phyloP scores from a whole-genome alignment of 371 early-diverging fungal species.

The Mortierella sp. region DNA sequence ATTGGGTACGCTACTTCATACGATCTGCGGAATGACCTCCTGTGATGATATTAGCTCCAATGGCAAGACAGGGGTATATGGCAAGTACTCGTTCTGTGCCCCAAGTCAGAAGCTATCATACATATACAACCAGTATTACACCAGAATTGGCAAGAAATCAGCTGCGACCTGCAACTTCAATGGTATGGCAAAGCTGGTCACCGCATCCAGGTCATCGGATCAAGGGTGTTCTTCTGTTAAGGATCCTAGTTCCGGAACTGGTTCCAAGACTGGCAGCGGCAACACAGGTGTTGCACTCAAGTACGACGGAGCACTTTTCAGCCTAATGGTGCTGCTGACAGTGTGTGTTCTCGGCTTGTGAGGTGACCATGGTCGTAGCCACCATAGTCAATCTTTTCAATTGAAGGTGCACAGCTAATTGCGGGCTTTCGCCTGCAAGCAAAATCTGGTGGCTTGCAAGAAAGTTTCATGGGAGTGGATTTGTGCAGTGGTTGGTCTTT shows the following conservation, averaged over 20 bases:
- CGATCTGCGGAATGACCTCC: constrained; percentile 62
- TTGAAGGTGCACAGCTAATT: neutral
- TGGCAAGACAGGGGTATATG: constrained; percentile 65
- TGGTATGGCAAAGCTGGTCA: constrained; percentile 47
- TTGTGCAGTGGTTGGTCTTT: constrained; percentile 19
- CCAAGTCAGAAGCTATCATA: constrained; percentile 61
- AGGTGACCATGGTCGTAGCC: no score
- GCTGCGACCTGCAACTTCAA: constrained; percentile 52
- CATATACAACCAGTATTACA: constrained; percentile 53
- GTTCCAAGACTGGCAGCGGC: neutral
- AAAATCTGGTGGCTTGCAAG: no score
- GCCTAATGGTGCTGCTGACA: constrained; percentile 5
- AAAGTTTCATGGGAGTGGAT: neutral
- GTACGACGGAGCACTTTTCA: constrained; percentile 10
- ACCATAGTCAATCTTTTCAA: no score
- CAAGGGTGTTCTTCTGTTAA: constrained; percentile 23
- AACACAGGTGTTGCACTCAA: constrained; percentile 4
- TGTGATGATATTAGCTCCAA: constrained; percentile 66
- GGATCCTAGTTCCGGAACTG: constrained; percentile 5
- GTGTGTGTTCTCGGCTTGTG: constrained; percentile 2
- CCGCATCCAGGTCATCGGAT: constrained; percentile 31
- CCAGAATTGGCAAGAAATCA: constrained; percentile 35
- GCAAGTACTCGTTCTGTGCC: constrained; percentile 64
- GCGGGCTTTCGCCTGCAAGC: no score
- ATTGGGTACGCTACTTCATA: constrained; percentile 56